These are phyloP conservation scores for Chalciporus sp. DNA, from an alignment of 1,284 basidiomycete genomes.

Conservation along the genomic window DNA sequence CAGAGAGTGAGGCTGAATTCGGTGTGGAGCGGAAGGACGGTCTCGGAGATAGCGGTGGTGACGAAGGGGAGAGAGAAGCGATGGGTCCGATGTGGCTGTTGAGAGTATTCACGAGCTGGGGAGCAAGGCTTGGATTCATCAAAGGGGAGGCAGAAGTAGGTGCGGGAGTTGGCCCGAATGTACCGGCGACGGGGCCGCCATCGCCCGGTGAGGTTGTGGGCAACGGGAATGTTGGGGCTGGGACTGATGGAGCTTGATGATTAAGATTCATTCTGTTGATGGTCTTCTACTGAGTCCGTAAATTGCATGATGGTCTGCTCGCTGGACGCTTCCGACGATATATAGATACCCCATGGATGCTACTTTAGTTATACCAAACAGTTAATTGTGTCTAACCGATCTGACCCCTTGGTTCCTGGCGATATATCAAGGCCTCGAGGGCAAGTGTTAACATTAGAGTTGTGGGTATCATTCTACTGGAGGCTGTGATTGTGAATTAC, in stretches of 20 bases:
- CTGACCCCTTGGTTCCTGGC: neutral
- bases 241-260: conserved; percentile 5
- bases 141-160: conserved; percentile 21
- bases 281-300: no score
- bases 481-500: neutral
- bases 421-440: neutral
- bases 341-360: neutral
- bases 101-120: conserved; percentile 74
- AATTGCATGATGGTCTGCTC: conserved; percentile 2
- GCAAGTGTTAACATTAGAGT: neutral
- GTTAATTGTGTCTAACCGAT: neutral
- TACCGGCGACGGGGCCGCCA: conserved; percentile 25
- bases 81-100: conserved; percentile 77
- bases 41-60: conserved; percentile 39
- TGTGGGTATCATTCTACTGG: neutral
- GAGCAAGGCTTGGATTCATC: conserved; percentile 43
- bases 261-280: neutral
- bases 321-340: neutral
- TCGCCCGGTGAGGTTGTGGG: conserved; percentile 19
- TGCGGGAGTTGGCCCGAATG: conserved; percentile 10
- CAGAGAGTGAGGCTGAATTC: conserved; percentile 29
- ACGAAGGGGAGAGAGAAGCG: conserved; percentile 53
- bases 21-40: conserved; percentile 22
- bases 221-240: conserved; percentile 5
- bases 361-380: neutral